Percentiles rank a stretch among this genome's conserved stretches.
These are phyloP conservation scores for Auricularia cornea DNA, from an alignment of 768 basidiomycete genomes.

Conservation along the genomic window DNA sequence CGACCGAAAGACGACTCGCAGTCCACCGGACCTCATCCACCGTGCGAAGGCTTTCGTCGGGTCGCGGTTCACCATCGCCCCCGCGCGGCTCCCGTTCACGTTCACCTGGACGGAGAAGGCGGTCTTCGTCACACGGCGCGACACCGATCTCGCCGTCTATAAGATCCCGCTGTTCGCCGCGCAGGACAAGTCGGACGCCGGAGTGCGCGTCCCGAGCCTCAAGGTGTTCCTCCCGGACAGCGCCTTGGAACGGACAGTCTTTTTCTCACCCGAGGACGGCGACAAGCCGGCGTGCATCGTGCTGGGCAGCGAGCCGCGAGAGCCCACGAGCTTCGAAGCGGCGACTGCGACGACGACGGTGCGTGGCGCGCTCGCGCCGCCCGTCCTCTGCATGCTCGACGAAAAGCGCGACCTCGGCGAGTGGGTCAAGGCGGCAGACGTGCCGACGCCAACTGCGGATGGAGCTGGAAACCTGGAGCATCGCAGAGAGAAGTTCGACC, in stretches of 20 bases:
- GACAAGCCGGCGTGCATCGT: background rate
- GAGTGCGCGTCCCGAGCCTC: constrained; percentile 12
- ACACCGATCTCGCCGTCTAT: constrained; percentile 11
- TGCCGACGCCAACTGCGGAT: constrained; percentile 9
- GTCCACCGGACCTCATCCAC: constrained; percentile 2
- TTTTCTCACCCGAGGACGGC: constrained; percentile 11
- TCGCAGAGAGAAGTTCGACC: constrained; percentile 19
- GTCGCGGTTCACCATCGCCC: background rate
- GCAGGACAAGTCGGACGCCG: constrained; percentile 1
- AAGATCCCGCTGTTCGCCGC: constrained; percentile 18
- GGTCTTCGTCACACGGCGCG: constrained; percentile 17
- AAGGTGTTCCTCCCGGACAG: constrained; percentile 17
- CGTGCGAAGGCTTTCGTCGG: background rate
- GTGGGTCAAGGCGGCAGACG: constrained; percentile 11
- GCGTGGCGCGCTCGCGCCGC: constrained; percentile 1
- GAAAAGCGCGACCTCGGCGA: constrained; percentile 16
- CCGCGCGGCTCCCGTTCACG: constrained; percentile 18
- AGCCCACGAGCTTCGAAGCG: background rate
- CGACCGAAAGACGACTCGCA: background rate
- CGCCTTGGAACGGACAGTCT: constrained; percentile 15
- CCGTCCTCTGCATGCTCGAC: constrained; percentile 15
- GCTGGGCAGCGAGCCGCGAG: background rate
- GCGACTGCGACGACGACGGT: background rate
- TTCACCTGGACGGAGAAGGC: constrained; percentile 20
- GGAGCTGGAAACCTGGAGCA: constrained; percentile 19